Evolutionary conservation across 352 stramenopile species (phyloP).

Genomic region (Pythium angustatum): DNA sequence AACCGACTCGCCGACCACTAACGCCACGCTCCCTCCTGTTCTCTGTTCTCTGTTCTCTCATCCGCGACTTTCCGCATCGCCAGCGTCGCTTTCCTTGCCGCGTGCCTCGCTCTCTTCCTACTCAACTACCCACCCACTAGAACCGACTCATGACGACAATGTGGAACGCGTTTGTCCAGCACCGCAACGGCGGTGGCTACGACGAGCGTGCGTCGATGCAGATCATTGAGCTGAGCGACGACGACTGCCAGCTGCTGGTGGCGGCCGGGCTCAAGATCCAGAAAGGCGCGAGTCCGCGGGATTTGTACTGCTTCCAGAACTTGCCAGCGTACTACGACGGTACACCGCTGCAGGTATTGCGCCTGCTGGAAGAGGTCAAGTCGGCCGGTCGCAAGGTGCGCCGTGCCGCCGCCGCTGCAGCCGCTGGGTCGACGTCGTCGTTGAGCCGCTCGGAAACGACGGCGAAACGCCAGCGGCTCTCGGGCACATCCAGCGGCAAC

Average conservation of each 20-base stretch:
- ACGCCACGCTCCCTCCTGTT: neutral
- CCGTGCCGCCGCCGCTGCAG: neutral
- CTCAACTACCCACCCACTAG: neutral
- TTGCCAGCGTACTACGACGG: slow-evolving; percentile 30
- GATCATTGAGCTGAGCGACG: slow-evolving; percentile 36
- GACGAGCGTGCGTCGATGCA: slow-evolving; percentile 9
- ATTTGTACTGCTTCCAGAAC: slow-evolving; percentile 45
- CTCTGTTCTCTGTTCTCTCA: neutral
- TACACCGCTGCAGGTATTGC: slow-evolving; percentile 34
- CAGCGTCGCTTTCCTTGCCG: neutral
- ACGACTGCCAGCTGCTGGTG: slow-evolving; percentile 36
- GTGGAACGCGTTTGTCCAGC: slow-evolving; percentile 28
- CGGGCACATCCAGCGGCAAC: neutral
- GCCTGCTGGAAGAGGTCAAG: slow-evolving; percentile 26
- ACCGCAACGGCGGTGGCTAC: slow-evolving; percentile 14
- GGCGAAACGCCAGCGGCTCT: slow-evolving; percentile 18
- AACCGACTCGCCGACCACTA: neutral
- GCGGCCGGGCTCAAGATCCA: slow-evolving; percentile 32
- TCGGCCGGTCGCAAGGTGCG: slow-evolving; percentile 5
- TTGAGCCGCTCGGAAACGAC: neutral
- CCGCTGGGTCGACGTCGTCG: neutral
- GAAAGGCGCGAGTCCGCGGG: slow-evolving; percentile 23
- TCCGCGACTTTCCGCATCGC: neutral
- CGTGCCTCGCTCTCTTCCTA: neutral
- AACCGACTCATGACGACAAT: no score